Conservation (phyloP, 805 yeast species). For the Ogataea angusta region DNA sequence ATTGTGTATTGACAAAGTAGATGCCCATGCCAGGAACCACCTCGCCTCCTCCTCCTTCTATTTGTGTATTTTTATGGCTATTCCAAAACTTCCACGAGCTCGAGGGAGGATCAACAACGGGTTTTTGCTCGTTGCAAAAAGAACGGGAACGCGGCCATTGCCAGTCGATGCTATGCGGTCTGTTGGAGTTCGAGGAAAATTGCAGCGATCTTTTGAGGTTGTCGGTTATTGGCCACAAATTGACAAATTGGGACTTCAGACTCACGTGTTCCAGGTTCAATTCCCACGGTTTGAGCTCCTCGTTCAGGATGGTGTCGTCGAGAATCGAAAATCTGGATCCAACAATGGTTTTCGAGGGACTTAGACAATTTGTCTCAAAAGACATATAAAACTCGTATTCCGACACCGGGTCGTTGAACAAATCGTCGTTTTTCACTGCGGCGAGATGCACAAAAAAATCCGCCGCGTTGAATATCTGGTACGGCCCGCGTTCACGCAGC, state of each 20-base stretch:
- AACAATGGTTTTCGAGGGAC: constrained; percentile 7
- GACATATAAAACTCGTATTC: constrained; percentile 21
- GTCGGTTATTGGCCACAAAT: constrained; percentile 29
- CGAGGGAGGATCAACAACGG: not conserved
- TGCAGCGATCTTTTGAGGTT: constrained; percentile 16
- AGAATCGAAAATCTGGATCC: constrained; percentile 23
- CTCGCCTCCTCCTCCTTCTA: constrained; percentile 16
- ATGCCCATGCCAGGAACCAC: constrained; percentile 13
- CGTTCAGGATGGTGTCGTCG: constrained; percentile 22
- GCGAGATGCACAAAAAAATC: constrained; percentile 17
- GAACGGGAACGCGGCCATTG: constrained; percentile 23
- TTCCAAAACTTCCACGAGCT: constrained; percentile 10
- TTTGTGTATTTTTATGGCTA: not conserved
- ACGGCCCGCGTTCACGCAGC: constrained; percentile 24
- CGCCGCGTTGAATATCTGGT: constrained; percentile 17
- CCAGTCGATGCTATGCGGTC: constrained; percentile 9
- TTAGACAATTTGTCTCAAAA: constrained; percentile 14
- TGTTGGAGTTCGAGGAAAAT: constrained; percentile 17
- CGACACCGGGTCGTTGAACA: constrained; percentile 14
- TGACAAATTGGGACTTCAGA: constrained; percentile 16
- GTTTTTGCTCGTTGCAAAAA: not conserved
- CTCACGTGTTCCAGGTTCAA: constrained; percentile 16
- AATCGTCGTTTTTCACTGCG: constrained; percentile 3
- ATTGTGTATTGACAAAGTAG: constrained; percentile 18
- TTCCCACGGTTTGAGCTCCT: constrained; percentile 24